Evolutionary conservation across 148 eudicot species (phyloP), one percentile per base, ranked within the genome.

Genomic region (Selenicereus undatus): DNA sequence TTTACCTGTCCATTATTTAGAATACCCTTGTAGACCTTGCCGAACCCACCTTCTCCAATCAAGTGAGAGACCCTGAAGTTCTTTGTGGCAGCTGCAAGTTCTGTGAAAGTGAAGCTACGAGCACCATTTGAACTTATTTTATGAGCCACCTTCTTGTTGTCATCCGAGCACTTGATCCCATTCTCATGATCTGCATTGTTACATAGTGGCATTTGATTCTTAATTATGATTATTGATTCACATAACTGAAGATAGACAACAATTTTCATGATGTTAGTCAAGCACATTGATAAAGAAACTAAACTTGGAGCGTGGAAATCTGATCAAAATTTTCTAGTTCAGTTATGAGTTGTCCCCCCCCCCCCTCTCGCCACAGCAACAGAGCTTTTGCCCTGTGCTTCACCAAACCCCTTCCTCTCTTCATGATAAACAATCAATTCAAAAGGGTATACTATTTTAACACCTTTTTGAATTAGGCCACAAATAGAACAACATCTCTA

Each of bases 1-100:
- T 64, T n/a, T 8, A 66, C 71, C 71, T 66, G 71, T 26, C 71
- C 71, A 27, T 27, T 27, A 13, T 66, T 9, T n/a, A 27, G 12
- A 66, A 66, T 4, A 16, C 71, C 71, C 35, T 66, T 66, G 2
- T 66, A 66, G 71, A 66, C 71, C 71, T 66, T 66, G 71, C 71
- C 71, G 13, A 66, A 66, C 3, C 71, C 71, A 66, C 71, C 71
- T 66, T 66, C 71, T 66, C 71, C 71, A 14, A 66, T 66, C 71
- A 66, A 66, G 3, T 66, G 35, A 27, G 71, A 66, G 16, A 27
- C 5, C 35, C 30, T 66, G 71, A 66, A 66, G 71, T 66, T n/a
- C 26, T 66, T 66, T 3, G 71, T 26, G 35, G 71, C 71, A 27
- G 14, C 35, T 12, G 30, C 35, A 11, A 66, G 71, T 14, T 66